Base-by-base conservation (phyloP, 306 rosid species). In the Dalbergia oliveri region DNA sequence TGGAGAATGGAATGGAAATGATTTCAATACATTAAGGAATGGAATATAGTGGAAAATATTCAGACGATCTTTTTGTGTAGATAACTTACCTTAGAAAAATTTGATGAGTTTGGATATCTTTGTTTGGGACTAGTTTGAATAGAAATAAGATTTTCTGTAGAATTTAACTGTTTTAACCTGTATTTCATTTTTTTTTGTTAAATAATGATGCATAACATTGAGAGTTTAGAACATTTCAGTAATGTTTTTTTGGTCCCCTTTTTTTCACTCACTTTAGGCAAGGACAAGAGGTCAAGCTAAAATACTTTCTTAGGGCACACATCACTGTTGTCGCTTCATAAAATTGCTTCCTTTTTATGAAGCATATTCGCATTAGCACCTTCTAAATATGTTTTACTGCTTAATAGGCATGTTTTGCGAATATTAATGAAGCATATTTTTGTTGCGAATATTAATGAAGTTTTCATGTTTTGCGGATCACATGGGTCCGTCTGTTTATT, bases 11-110 rank as follows among this genome's bases (percentile, higher is more conserved):
- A 72, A 82, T 43, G 51, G 19, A 69, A 45, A 77, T 65, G 33
- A 62, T 83, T 77, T 56, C 43, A 43, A 44, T 56, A 57, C 59
- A 77, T 72, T 54, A 78, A 65, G 21, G 16, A 59, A 26, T 26
- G 31, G 3, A 26, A 26, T 26, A 26, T 26, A 26, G 31, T 26
- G 31, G 31, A 26, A 1, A 26, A 26, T 26, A 26, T 26, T 26
- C 31, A 26, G 31, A 26, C 3, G 2, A 26, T 26, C 31, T 26
- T 26, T 2, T 26, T 26, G 31, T 26, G 1, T 26, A 26, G 31
- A 26, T 26, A 26, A 2, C 1, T 26, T 26, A 26, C 31, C 31
- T 26, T 26, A 2, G 31, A 26, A 26, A 26, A 26, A 26, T 26
- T 26, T 26, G 31, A 26, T 26, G 31, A 26, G 31, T 26, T 26